Evolutionary conservation across 2,329 filamentous ascomycete species (phyloP).

Genomic region (Dryadomyces sulphureus): DNA sequence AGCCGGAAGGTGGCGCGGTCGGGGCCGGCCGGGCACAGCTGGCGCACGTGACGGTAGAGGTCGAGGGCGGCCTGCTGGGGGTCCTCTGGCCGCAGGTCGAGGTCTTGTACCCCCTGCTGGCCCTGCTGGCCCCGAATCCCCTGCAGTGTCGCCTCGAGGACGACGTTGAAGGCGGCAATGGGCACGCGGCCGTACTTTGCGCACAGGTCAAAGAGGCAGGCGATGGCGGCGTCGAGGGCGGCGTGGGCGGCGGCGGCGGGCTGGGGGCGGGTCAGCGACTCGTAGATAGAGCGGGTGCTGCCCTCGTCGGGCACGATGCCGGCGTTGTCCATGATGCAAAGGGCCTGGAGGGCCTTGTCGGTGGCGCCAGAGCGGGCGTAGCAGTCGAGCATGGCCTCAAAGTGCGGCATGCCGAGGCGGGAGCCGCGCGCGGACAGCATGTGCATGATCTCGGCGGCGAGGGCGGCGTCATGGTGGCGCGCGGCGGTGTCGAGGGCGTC

Average conservation of each 20-base stretch:
- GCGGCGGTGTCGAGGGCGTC: slow-evolving; percentile 61
- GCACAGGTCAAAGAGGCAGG: slow-evolving; percentile 38
- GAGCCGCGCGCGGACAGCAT: slow-evolving; percentile 43
- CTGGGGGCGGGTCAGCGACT: slow-evolving; percentile 25
- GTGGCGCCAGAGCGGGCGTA: slow-evolving; percentile 49
- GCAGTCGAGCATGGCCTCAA: slow-evolving; percentile 62
- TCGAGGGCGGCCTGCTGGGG: slow-evolving; percentile 15
- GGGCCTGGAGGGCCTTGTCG: slow-evolving; percentile 48
- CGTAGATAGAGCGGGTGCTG: slow-evolving; percentile 49
- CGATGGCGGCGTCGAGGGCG: slow-evolving; percentile 31
- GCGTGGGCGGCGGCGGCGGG: too few species aligned
- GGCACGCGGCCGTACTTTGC: slow-evolving; percentile 18
- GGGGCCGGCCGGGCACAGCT: slow-evolving; percentile 20
- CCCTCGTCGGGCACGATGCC: slow-evolving; percentile 40
- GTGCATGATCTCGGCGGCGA: slow-evolving; percentile 59
- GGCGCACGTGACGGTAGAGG: slow-evolving; percentile 22
- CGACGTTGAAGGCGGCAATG: slow-evolving; percentile 24
- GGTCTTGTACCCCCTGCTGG: not conserved
- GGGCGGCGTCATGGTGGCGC: slow-evolving; percentile 46
- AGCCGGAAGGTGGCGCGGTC: slow-evolving; percentile 21
- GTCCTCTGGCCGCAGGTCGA: not conserved
- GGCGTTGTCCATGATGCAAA: slow-evolving; percentile 59
- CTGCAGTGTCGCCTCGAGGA: slow-evolving; percentile 21
- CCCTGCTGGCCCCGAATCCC: too few species aligned
- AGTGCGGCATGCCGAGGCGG: slow-evolving; percentile 52